Percentiles rank a stretch among this genome's conserved stretches.
Evolutionary conservation across 192 early-diverging fungal species (phyloP).

Genomic region (Coemansia pectinata): DNA sequence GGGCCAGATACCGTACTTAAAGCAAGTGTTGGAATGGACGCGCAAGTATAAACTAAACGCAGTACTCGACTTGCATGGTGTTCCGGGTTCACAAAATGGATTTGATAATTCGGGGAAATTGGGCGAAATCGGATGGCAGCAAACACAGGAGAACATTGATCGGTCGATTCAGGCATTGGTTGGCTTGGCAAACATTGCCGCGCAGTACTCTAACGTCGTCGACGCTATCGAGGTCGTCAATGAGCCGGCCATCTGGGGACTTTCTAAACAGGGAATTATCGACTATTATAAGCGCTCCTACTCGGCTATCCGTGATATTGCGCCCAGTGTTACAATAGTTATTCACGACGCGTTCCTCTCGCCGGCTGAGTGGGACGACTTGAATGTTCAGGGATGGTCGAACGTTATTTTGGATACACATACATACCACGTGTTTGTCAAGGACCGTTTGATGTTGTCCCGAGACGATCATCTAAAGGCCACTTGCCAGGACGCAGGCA

Average conservation of each 20-base stretch:
- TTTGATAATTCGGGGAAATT: slow-evolving; percentile 59
- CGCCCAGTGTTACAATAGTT: slow-evolving; percentile 31
- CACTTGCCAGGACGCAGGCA: slow-evolving; percentile 35
- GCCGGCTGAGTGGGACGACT: slow-evolving; percentile 35
- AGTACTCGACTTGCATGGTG: slow-evolving; percentile 61
- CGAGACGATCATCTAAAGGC: slow-evolving; percentile 35
- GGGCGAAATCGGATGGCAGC: slow-evolving; percentile 55
- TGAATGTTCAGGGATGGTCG: slow-evolving; percentile 48
- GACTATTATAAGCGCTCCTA: slow-evolving; percentile 50
- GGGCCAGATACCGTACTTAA: slow-evolving; percentile 44
- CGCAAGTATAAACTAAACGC: slow-evolving; percentile 57
- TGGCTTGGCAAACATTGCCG: slow-evolving; percentile 50
- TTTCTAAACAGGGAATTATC: slow-evolving; percentile 34
- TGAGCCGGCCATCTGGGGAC: slow-evolving; percentile 55
- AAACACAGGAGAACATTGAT: slow-evolving; percentile 53
- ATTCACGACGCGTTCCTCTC: slow-evolving; percentile 55
- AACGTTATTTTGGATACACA: slow-evolving; percentile 55
- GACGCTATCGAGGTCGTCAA: slow-evolving; percentile 51
- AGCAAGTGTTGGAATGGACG: slow-evolving; percentile 43
- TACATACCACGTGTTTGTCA: slow-evolving; percentile 57
- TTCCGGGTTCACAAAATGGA: slow-evolving; percentile 65
- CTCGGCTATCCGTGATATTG: slow-evolving; percentile 38
- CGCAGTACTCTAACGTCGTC: slow-evolving; percentile 40
- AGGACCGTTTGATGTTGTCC: slow-evolving; percentile 29
- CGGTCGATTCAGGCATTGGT: slow-evolving; percentile 58